Conservation (phyloP, 805 yeast genomes). For the Ogataea populi-albae region DNA sequence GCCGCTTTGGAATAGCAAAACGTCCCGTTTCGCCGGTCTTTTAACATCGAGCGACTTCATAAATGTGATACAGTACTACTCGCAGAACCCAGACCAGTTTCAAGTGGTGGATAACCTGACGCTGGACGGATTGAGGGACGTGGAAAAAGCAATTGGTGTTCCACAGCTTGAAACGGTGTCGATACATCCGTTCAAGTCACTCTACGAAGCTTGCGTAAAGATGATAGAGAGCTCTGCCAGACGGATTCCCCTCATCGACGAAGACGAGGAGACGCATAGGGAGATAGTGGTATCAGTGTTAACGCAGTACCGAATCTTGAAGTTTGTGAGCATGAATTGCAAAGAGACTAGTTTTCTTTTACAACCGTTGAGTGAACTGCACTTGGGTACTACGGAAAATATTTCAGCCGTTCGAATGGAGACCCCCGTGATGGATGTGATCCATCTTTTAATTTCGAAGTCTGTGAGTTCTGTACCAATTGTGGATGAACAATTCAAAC, state of each 20-base stretch:
- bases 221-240: slow-evolving; percentile 88
- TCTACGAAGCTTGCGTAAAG: slow-evolving; percentile 89
- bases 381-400: slow-evolving; percentile 53
- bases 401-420: slow-evolving; percentile 82
- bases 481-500: slow-evolving; percentile 61
- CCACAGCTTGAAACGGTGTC: slow-evolving; percentile 81
- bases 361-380: slow-evolving; percentile 69
- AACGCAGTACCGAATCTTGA: slow-evolving; percentile 93
- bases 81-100: slow-evolving; percentile 82
- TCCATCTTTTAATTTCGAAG: slow-evolving; percentile 69
- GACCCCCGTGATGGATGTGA: slow-evolving; percentile 92
- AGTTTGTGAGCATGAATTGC: slow-evolving; percentile 94
- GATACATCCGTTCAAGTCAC: slow-evolving; percentile 84
- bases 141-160: slow-evolving; percentile 84
- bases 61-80: slow-evolving; percentile 91
- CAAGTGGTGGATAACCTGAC: slow-evolving; percentile 85
- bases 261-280: slow-evolving; percentile 86
- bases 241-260: slow-evolving; percentile 91
- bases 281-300: slow-evolving; percentile 94
- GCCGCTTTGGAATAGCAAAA: slow-evolving; percentile 91
- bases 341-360: slow-evolving; percentile 84
- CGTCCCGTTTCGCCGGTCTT: slow-evolving; percentile 90
- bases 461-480: slow-evolving; percentile 94
- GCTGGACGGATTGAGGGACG: slow-evolving; percentile 78
- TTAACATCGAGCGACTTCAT: slow-evolving; percentile 90